Conservation (phyloP, 352 stramenopile species). For the Bremia lactucae region DNA sequence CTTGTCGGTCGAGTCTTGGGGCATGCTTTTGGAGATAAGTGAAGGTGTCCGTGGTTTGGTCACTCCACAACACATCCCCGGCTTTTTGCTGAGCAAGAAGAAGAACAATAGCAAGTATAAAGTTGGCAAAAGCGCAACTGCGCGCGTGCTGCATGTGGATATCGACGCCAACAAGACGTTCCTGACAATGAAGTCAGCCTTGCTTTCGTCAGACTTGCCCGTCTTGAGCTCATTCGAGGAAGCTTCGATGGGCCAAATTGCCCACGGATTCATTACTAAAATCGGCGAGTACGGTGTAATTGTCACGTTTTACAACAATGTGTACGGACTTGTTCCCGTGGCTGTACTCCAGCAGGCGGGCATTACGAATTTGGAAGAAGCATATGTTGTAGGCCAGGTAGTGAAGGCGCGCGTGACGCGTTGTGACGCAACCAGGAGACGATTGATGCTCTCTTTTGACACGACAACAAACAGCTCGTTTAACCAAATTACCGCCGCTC, state of each 20-base stretch:
- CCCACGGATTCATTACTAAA: constrained; percentile 90
- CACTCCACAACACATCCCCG: constrained; percentile 60
- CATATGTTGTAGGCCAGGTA: constrained; percentile 81
- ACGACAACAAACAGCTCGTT: constrained; percentile 19
- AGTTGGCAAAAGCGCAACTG: constrained; percentile 60
- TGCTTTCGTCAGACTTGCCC: constrained; percentile 66
- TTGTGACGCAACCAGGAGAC: constrained; percentile 66
- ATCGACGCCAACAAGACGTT: constrained; percentile 88
- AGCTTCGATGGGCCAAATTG: constrained; percentile 57
- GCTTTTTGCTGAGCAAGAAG: constrained; percentile 59
- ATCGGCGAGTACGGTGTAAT: constrained; percentile 88
- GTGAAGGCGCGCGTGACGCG: constrained; percentile 70
- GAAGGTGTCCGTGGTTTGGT: constrained; percentile 77
- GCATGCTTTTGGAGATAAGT: constrained; percentile 77
- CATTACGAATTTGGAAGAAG: constrained; percentile 74
- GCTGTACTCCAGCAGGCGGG: constrained; percentile 75
- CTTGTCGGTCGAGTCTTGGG: constrained; percentile 69
- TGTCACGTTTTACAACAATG: constrained; percentile 94
- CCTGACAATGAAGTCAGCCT: constrained; percentile 84
- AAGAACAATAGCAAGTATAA: constrained; percentile 63
- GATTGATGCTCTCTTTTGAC: constrained; percentile 83
- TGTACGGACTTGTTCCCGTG: constrained; percentile 88
- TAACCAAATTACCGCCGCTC: constrained; percentile 8
- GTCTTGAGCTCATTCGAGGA: constrained; percentile 70
- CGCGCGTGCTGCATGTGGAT: constrained; percentile 77